These are phyloP conservation scores for Hortaea sp. DNA, from an alignment of 2,329 filamentous ascomycete genomes.

Conservation along the genomic window DNA sequence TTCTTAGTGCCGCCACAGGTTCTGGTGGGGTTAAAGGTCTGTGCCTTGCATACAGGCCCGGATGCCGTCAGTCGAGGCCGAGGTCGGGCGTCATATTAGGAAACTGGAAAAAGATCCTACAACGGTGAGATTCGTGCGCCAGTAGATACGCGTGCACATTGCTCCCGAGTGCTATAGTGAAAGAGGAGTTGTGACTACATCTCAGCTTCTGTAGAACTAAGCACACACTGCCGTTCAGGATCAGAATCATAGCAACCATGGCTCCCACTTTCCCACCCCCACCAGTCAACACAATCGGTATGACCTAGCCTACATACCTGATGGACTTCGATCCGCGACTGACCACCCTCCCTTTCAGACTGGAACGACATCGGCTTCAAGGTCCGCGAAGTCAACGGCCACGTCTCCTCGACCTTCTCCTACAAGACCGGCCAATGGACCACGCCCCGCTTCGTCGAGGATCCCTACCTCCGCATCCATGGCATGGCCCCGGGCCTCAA, in stretches of 20 bases:
- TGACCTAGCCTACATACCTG: not conserved
- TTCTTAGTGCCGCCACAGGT: too few relatives aligned
- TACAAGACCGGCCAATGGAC: conserved; percentile 67
- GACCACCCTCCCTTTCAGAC: conserved; percentile 41
- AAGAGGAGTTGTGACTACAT: too few relatives aligned
- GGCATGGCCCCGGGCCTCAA: conserved; percentile 93
- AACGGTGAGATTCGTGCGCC: too few relatives aligned
- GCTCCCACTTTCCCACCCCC: conserved; percentile 57
- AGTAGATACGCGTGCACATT: too few relatives aligned
- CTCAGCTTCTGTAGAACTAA: too few relatives aligned
- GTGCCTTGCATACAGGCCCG: too few relatives aligned
- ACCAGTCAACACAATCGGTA: conserved; percentile 65
- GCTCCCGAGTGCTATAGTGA: too few relatives aligned
- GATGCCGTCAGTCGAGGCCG: too few relatives aligned
- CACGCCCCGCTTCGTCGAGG: conserved; percentile 64
- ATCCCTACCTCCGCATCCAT: conserved; percentile 80
- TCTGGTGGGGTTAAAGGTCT: too few relatives aligned
- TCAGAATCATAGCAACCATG: conserved; percentile 12
- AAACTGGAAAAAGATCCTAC: too few relatives aligned
- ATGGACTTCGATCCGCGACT: not conserved
- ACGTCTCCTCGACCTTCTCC: conserved; percentile 81
- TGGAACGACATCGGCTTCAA: conserved; percentile 91
- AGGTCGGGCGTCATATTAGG: too few relatives aligned
- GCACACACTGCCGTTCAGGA: not conserved
- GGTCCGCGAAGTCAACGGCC: conserved; percentile 89